Evolutionary conservation across 352 stramenopile species (phyloP).

Genomic region (Phytophthora meadii): DNA sequence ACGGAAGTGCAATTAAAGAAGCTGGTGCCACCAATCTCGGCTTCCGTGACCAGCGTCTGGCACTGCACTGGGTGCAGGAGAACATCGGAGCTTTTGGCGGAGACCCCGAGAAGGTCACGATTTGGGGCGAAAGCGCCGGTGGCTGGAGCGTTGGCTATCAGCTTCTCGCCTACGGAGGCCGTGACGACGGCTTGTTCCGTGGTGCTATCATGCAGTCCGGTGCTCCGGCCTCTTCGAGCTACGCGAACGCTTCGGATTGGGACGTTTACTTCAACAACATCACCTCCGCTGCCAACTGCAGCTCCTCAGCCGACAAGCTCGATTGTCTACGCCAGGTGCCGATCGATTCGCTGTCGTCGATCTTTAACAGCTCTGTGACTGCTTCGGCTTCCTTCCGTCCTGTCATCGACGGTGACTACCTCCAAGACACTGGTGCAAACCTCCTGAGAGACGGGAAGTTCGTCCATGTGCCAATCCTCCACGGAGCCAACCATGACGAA

Average conservation of each 20-base stretch:
- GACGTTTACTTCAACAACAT: constrained; percentile 40
- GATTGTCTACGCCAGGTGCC: constrained; percentile 34
- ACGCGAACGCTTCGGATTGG: constrained; percentile 22
- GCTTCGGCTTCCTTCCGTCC: constrained; percentile 17
- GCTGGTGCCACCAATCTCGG: constrained; percentile 73
- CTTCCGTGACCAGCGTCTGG: constrained; percentile 75
- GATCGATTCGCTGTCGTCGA: constrained; percentile 18
- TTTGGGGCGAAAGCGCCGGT: constrained; percentile 62
- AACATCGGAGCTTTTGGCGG: constrained; percentile 81
- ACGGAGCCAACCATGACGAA: constrained; percentile 35
- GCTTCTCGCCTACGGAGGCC: constrained; percentile 32
- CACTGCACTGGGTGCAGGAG: constrained; percentile 85
- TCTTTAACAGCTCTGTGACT: constrained; percentile 33
- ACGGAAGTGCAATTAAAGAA: constrained; percentile 34
- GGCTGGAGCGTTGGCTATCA: constrained; percentile 34
- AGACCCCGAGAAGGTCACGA: constrained; percentile 75
- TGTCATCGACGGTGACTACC: constrained; percentile 33
- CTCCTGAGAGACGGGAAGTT: constrained; percentile 33
- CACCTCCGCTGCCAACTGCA: constrained; percentile 25
- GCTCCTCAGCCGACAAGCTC: constrained; percentile 16
- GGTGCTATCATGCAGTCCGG: constrained; percentile 37
- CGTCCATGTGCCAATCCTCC: constrained; percentile 25
- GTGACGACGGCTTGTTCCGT: constrained; percentile 31
- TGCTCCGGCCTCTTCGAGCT: constrained; percentile 15
- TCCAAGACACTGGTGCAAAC: constrained; percentile 13